phyloP scores from a whole-genome alignment of 1,139 yeast species.

The Kodamaea alishanica region DNA sequence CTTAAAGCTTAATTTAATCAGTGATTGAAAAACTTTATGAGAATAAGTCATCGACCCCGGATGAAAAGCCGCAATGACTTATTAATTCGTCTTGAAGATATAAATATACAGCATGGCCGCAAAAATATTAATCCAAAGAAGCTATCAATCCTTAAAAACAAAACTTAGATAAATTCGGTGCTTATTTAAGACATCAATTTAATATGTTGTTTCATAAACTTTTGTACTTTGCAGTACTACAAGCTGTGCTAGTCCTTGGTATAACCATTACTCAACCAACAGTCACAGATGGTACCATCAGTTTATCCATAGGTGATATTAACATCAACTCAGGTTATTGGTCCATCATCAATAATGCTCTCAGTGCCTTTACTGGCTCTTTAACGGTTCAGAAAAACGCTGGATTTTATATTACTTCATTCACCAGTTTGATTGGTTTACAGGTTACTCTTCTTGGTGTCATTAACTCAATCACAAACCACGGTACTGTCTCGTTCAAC shows the following conservation, averaged over 20 bases:
- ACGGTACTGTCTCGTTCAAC: constrained; percentile 15
- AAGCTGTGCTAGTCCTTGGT: constrained; percentile 5
- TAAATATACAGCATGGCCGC: neutral
- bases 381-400: constrained; percentile 24
- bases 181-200: neutral
- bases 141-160: neutral
- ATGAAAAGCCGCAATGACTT: no score
- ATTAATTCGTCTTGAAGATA: neutral
- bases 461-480: constrained; percentile 9
- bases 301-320: constrained; percentile 23
- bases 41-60: no score
- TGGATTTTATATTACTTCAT: constrained; percentile 21
- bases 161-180: neutral
- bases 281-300: constrained; percentile 15
- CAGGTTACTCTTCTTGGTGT: constrained; percentile 9
- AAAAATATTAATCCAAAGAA: neutral
- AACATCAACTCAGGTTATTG: constrained; percentile 27
- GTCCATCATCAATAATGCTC: constrained; percentile 31
- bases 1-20: neutral
- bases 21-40: neutral
- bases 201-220: constrained; percentile 6
- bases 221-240: constrained; percentile 3
- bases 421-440: constrained; percentile 7
- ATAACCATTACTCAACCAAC: constrained; percentile 6
- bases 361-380: constrained; percentile 21